These are phyloP conservation scores for Aspergillus aculeatus DNA, from an alignment of 2,329 filamentous ascomycete species.

Conservation along the genomic window DNA sequence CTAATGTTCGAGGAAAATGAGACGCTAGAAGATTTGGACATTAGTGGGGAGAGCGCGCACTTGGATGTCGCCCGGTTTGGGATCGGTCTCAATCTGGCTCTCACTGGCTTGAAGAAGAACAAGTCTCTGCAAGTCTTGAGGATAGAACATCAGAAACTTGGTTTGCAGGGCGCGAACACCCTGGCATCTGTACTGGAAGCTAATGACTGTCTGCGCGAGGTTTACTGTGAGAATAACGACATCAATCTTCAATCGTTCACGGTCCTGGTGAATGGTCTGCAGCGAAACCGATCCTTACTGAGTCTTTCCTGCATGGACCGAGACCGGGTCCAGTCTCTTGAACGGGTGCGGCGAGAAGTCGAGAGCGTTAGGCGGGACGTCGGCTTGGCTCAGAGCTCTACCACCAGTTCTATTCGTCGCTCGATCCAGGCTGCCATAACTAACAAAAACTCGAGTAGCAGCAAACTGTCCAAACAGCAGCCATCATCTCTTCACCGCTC, in stretches of 20 bases:
- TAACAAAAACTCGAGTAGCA: conserved; percentile 30
- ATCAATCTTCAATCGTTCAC: conserved; percentile 70
- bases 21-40: conserved; percentile 65
- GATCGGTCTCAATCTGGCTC: conserved; percentile 64
- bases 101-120: conserved; percentile 65
- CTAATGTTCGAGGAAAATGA: conserved; percentile 65
- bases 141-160: conserved; percentile 68
- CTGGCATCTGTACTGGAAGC: conserved; percentile 66
- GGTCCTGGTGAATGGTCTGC: conserved; percentile 66
- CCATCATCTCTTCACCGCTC: conserved; percentile 20
- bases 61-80: conserved; percentile 69
- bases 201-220: conserved; percentile 62
- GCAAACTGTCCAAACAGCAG: conserved; percentile 35
- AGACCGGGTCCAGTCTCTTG: conserved; percentile 61
- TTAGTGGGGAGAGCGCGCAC: conserved; percentile 69
- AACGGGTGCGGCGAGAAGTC: conserved; percentile 57
- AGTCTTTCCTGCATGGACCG: conserved; percentile 63
- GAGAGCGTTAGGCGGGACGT: conserved; percentile 50
- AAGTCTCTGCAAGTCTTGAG: conserved; percentile 60
- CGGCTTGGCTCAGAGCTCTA: conserved; percentile 29
- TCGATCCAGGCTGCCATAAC: conserved; percentile 43
- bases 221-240: conserved; percentile 71
- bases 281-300: conserved; percentile 62
- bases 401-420: conserved; percentile 43
- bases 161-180: conserved; percentile 67